Conservation (phyloP, 208 protist genomes). For the Acanthamoeba healyi region DNA sequence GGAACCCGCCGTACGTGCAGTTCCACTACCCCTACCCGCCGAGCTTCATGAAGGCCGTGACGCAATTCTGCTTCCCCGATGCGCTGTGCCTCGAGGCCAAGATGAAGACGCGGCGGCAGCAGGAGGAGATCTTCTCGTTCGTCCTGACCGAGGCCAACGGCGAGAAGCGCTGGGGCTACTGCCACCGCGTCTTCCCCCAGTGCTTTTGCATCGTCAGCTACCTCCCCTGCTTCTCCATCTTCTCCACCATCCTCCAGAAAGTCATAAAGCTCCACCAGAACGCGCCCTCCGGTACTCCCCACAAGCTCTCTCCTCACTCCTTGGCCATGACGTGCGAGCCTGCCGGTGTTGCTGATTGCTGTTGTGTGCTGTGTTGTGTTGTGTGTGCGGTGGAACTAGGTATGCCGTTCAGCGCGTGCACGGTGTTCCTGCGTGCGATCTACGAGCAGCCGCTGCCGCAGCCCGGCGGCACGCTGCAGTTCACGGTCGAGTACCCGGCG, state of each 20-base stretch:
- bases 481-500: not conserved
- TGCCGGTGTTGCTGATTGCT: too few relatives aligned
- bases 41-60: constrained; percentile 69
- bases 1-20: constrained; percentile 55
- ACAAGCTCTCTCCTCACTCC: not conserved
- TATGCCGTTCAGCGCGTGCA: constrained; percentile 34
- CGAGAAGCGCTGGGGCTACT: constrained; percentile 43
- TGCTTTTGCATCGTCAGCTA: constrained; percentile 53
- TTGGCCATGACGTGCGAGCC: not conserved
- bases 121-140: constrained; percentile 48
- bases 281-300: constrained; percentile 16
- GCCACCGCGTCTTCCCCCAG: not conserved
- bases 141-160: constrained; percentile 14
- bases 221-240: constrained; percentile 67
- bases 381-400: not conserved
- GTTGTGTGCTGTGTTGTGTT: not conserved
- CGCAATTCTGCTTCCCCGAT: constrained; percentile 72
- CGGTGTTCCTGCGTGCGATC: constrained; percentile 44
- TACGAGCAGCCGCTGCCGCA: constrained; percentile 31
- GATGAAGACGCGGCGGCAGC: constrained; percentile 56
- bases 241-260: constrained; percentile 13
- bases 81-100: constrained; percentile 38
- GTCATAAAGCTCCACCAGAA: constrained; percentile 8
- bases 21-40: constrained; percentile 70
- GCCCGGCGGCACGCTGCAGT: not conserved